Conservation (phyloP, 2,329 filamentous ascomycete species). For the Verruconis gallopava region DNA sequence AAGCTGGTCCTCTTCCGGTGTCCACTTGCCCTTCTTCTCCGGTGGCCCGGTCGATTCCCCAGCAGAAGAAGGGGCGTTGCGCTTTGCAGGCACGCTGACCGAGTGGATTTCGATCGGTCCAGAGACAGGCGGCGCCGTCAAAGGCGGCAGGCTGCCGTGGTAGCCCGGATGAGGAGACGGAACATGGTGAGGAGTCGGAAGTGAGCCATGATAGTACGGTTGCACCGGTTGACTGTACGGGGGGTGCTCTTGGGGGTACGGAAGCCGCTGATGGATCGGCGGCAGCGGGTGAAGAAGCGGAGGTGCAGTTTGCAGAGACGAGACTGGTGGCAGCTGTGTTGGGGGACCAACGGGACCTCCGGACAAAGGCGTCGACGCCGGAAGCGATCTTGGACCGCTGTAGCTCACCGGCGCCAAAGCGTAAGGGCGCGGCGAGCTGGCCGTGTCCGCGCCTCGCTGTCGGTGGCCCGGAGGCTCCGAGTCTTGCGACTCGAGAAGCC, state of each 20-base stretch:
- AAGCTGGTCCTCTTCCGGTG: conserved; percentile 77
- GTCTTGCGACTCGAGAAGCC: conserved; percentile 65
- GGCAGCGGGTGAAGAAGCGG: conserved; percentile 24
- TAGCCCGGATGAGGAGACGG: conserved; percentile 12
- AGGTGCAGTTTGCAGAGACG: conserved; percentile 2
- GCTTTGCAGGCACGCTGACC: conserved; percentile 19
- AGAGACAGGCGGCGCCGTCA: neutral
- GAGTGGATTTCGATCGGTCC: neutral
- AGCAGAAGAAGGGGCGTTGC: conserved; percentile 30
- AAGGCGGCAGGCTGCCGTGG: conserved; percentile 14
- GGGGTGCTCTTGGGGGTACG: conserved; percentile 25
- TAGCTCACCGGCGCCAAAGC: conserved; percentile 3
- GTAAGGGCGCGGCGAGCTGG: conserved; percentile 10
- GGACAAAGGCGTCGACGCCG: conserved; percentile 12
- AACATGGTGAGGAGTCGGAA: neutral
- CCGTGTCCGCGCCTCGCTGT: conserved; percentile 28
- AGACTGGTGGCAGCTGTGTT: conserved; percentile 14
- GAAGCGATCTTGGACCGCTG: conserved; percentile 1
- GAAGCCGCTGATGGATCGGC: conserved; percentile 20
- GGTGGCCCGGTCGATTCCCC: conserved; percentile 39
- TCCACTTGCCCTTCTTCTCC: conserved; percentile 97
- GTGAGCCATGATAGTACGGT: conserved; percentile 3
- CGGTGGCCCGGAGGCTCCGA: conserved; percentile 48
- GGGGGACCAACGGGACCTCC: conserved; percentile 7
- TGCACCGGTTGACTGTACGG: conserved; percentile 10